Evolutionary conservation across 306 rosid genomes (phyloP).

Genomic region (Dryas drummondii): DNA sequence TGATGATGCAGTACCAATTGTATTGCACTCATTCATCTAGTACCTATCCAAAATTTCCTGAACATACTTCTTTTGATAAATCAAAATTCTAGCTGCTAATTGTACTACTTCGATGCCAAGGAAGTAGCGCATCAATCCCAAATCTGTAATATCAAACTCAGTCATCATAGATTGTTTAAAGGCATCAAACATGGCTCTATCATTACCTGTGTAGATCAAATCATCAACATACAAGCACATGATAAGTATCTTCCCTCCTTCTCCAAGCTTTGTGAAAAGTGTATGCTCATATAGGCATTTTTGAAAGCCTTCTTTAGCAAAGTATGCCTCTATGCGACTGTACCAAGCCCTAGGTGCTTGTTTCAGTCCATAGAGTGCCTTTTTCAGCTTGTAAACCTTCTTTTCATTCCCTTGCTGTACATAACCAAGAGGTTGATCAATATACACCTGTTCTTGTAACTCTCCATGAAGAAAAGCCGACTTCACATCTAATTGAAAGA

Average conservation of each 20-base stretch:
- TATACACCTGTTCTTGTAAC: neutral
- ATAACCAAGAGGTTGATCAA: neutral
- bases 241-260: neutral
- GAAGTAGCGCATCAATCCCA: no score
- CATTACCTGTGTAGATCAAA: no score
- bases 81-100: no score
- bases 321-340: neutral
- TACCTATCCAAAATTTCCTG: no score
- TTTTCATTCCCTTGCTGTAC: neutral
- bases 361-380: neutral
- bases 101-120: no score
- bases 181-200: no score
- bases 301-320: neutral
- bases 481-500: neutral
- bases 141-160: no score
- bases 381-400: neutral
- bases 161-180: no score
- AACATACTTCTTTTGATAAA: no score
- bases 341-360: neutral
- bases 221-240: no score
- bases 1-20: no score
- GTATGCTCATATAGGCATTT: neutral
- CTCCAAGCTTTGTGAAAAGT: neutral
- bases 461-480: neutral
- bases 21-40: no score